phyloP scores from a whole-genome alignment of 768 basidiomycete species.

The Clitopilus passeckerianus region DNA sequence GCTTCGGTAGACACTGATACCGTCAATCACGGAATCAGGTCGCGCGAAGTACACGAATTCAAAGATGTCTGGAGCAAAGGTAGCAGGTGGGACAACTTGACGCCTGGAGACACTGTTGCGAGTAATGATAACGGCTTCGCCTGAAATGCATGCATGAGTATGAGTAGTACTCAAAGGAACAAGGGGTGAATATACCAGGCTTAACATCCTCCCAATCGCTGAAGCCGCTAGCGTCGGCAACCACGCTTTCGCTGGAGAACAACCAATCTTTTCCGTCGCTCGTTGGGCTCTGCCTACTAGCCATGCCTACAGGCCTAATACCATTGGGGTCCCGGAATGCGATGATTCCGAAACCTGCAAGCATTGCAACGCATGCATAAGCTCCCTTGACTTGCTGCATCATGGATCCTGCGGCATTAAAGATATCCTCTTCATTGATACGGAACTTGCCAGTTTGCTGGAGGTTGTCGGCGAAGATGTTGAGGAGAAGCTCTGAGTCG shows the following conservation, averaged over 20 bases:
- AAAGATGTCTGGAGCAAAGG: slow-evolving; percentile 96
- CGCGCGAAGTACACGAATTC: slow-evolving; percentile 99
- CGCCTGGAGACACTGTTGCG: slow-evolving; percentile 71
- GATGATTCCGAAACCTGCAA: slow-evolving; percentile 97
- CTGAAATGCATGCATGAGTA: slow-evolving; percentile 29
- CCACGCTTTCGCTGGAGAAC: slow-evolving; percentile 93
- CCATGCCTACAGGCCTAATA: slow-evolving; percentile 91
- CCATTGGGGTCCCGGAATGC: slow-evolving; percentile 98
- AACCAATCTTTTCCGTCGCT: slow-evolving; percentile 75
- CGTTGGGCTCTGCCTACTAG: slow-evolving; percentile 46
- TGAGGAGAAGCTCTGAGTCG: slow-evolving; percentile 95
- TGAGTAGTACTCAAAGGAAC: neutral
- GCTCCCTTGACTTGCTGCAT: slow-evolving; percentile 89
- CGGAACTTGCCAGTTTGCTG: slow-evolving; percentile 99
- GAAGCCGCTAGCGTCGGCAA: slow-evolving; percentile 92
- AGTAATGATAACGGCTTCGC: slow-evolving; percentile 96
- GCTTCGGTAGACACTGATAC: slow-evolving; percentile 94
- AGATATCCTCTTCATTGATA: slow-evolving; percentile 99
- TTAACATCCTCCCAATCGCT: slow-evolving; percentile 90
- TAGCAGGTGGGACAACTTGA: slow-evolving; percentile 61
- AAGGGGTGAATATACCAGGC: slow-evolving; percentile 51
- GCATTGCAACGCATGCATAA: slow-evolving; percentile 98
- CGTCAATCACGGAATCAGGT: slow-evolving; percentile 96
- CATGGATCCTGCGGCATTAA: slow-evolving; percentile 85
- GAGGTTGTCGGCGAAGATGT: slow-evolving; percentile 96